Evolutionary conservation across 257 asterid genomes (phyloP).

Genomic region (Nicotiana benthamiana): DNA sequence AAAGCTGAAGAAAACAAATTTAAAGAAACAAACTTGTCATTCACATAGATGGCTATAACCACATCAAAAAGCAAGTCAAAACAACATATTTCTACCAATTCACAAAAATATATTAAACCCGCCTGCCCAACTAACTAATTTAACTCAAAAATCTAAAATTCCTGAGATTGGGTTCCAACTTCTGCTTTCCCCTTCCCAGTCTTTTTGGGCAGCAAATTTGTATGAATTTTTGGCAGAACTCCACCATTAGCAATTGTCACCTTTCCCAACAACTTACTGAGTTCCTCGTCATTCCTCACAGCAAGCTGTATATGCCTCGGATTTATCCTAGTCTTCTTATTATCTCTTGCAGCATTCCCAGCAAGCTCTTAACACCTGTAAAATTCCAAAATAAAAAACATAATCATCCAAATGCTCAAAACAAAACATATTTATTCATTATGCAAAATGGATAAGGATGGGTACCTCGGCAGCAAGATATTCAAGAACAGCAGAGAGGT

Average conservation of each 20-base stretch:
- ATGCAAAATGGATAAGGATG: not conserved
- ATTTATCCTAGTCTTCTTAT: conserved; percentile 48
- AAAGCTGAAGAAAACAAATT: not conserved
- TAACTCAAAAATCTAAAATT: conserved; percentile 1
- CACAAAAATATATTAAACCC: not conserved
- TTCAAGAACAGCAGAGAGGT: conserved; percentile 54
- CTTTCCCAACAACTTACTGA: conserved; percentile 38
- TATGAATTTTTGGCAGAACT: conserved; percentile 46
- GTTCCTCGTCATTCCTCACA: conserved; percentile 54
- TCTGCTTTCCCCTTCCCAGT: conserved; percentile 36
- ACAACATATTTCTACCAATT: not conserved
- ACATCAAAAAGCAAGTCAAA: not conserved
- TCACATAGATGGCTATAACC: not conserved
- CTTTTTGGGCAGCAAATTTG: conserved; percentile 42
- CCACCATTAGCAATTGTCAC: conserved; percentile 63
- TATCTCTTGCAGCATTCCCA: conserved; percentile 69
- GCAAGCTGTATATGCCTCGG: conserved; percentile 60
- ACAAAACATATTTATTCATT: not conserved
- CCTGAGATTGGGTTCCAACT: conserved; percentile 43
- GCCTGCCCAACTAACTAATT: not conserved
- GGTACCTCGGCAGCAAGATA: conserved; percentile 61
- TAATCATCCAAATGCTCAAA: not conserved
- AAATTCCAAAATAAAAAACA: not conserved
- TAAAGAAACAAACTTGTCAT: not conserved
- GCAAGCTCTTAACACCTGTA: conserved; percentile 56